Evolutionary conservation across 139 green algal species (phyloP).

Genomic region (Edaphochlamys debaryana): DNA sequence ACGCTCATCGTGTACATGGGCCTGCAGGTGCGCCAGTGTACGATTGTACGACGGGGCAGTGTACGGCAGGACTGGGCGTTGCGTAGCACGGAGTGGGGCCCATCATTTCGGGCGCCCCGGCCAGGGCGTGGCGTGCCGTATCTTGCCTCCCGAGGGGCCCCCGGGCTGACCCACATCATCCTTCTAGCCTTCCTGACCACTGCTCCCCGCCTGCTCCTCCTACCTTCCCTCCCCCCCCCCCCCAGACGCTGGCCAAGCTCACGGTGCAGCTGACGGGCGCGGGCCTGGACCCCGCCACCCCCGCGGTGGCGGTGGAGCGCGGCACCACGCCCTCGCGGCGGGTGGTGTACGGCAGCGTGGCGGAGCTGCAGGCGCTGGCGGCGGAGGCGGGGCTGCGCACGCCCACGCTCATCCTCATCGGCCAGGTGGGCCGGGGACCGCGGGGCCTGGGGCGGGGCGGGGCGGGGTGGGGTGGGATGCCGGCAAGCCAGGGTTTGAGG

Average conservation of each 20-base stretch:
- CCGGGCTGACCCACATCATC: too few relatives aligned
- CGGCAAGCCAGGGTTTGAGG: too few relatives aligned
- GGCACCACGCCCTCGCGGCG: slow-evolving; percentile 92
- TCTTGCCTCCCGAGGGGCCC: too few relatives aligned
- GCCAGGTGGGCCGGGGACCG: slow-evolving; percentile 47
- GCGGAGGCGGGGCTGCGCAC: slow-evolving; percentile 69
- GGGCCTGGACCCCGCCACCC: slow-evolving; percentile 73
- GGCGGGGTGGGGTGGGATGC: too few relatives aligned
- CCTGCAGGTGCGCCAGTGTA: slow-evolving; percentile 74
- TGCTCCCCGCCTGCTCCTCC: too few relatives aligned
- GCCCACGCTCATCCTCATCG: slow-evolving; percentile 97
- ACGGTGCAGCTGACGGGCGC: slow-evolving; percentile 67
- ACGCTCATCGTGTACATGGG: slow-evolving; percentile 99
- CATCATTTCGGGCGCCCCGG: too few relatives aligned
- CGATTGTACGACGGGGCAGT: neutral
- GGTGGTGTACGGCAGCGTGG: slow-evolving; percentile 78
- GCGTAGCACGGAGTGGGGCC: too few relatives aligned
- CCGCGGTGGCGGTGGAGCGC: slow-evolving; percentile 95
- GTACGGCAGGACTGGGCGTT: neutral
- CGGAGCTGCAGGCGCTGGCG: slow-evolving; percentile 57
- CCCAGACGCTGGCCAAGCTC: slow-evolving; percentile 82
- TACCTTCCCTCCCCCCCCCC: too few relatives aligned
- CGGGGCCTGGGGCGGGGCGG: too few relatives aligned
- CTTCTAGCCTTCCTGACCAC: too few relatives aligned
- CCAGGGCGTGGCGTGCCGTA: too few relatives aligned